These are phyloP conservation scores for Allantophomopsis lycopodina DNA, from an alignment of 2,329 filamentous ascomycete genomes.

Conservation along the genomic window DNA sequence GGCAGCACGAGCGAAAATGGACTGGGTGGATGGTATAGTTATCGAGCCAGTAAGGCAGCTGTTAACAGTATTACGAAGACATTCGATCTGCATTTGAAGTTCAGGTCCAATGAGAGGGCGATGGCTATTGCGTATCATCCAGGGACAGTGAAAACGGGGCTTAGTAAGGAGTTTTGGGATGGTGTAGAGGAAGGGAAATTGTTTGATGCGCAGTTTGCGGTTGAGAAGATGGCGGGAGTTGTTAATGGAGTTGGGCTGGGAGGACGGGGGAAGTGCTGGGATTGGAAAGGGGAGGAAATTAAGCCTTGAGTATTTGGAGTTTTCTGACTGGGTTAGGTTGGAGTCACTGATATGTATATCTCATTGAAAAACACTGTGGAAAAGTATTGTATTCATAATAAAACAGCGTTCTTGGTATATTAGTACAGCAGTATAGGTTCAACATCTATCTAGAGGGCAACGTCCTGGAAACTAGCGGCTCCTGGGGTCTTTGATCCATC, in stretches of 20 bases:
- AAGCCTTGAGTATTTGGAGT: slow-evolving; percentile 27
- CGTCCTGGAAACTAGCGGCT: slow-evolving; percentile 39
- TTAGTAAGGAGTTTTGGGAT: slow-evolving; percentile 61
- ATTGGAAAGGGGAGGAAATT: slow-evolving; percentile 54
- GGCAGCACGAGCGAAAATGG: slow-evolving; percentile 61
- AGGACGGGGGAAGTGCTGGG: slow-evolving; percentile 51
- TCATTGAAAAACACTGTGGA: no score
- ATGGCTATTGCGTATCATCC: slow-evolving; percentile 63
- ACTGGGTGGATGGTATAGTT: slow-evolving; percentile 71
- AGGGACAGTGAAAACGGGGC: slow-evolving; percentile 63
- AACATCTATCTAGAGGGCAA: slow-evolving; percentile 29
- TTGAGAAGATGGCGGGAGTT: slow-evolving; percentile 48
- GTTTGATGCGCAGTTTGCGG: slow-evolving; percentile 53
- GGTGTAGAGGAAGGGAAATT: slow-evolving; percentile 46
- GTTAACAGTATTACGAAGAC: slow-evolving; percentile 60
- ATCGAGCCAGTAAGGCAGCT: slow-evolving; percentile 63
- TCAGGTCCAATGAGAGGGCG: slow-evolving; percentile 43
- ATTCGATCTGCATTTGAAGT: slow-evolving; percentile 52
- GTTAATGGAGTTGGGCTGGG: slow-evolving; percentile 29
- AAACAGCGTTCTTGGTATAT: no score
- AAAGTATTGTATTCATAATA: no score
- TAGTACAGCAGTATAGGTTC: no score
- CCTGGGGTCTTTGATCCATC: slow-evolving; percentile 2
- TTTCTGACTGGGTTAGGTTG: slow-evolving; percentile 4
- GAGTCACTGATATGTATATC: no score